These are phyloP conservation scores for Xylariaceae sp. DNA, from an alignment of 2,329 filamentous ascomycete genomes.

Conservation along the genomic window DNA sequence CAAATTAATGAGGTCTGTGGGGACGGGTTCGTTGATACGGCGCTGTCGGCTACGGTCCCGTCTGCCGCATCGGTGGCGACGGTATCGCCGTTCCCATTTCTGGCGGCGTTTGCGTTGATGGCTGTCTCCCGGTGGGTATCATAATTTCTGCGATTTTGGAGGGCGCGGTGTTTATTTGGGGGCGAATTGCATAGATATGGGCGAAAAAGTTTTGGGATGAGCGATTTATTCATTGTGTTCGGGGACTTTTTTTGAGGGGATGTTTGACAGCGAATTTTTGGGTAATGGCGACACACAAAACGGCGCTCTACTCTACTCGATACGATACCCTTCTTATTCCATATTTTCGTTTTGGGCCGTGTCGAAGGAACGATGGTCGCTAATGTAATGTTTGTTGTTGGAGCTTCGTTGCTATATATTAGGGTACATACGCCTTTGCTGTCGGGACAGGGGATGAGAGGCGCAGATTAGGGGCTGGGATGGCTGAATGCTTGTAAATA, in stretches of 20 bases:
- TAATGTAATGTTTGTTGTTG: background rate
- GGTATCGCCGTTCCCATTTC: conserved; percentile 19
- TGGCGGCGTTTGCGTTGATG: conserved; percentile 25
- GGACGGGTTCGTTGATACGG: conserved; percentile 51
- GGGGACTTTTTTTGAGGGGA: no score
- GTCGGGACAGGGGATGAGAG: no score
- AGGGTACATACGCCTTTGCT: background rate
- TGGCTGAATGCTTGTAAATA: no score
- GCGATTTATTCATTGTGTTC: no score
- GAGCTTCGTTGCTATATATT: background rate
- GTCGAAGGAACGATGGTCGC: background rate
- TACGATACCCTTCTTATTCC: background rate
- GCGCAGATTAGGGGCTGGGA: no score
- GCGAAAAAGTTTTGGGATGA: background rate
- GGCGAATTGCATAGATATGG: background rate
- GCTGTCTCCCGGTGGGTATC: conserved; percentile 25
- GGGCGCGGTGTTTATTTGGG: background rate
- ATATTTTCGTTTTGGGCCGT: background rate
- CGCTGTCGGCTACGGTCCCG: conserved; percentile 37
- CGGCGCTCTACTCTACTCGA: background rate
- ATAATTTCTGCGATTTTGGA: conserved; percentile 3
- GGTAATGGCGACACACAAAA: no score
- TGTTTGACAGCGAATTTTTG: no score
- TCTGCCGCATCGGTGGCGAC: conserved; percentile 21
- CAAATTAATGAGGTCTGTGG: conserved; percentile 66